Base-by-base conservation (phyloP, 192 early-diverging fungal species). In the Coemansia sp. region DNA sequence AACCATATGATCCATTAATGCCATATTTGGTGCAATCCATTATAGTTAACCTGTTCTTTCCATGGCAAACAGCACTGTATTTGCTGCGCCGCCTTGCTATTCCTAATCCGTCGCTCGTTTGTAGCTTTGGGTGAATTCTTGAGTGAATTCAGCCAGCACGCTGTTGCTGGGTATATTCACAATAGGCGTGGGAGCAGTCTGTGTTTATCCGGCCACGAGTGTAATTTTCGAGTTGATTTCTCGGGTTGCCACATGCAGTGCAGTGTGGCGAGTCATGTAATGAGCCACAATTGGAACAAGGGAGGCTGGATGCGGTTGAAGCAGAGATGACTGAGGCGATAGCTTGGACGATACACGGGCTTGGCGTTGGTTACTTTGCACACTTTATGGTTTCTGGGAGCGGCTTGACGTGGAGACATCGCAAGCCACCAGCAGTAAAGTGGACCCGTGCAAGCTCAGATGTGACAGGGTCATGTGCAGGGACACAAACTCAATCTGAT, bases 321-420 rank as follows among this genome's bases (percentile, higher is more conserved):
- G 19, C 19, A 21, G 19, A 21, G 19, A 21, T 21, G 19, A 21
- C 19, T 32, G 29, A 32, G 5, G 29, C 29, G 5, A 5, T 0
- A 6, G 29, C 29, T 5, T 5, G 29, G 29, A 6, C 29, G 6
- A 32, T 21, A 21, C 19, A 21, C 19, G 29, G 29, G 29, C 29
- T 32, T 32, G 29, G 29, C 29, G 29, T 5, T 5, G 5, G 25
- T 32, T 32, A 6, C 29, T 32, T 32, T 32, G 29, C 29, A 5
- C 29, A 6, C 29, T 21, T 32, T 27, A 5, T 14, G 24, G 23
- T 21, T 56, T 37, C 27, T 15, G 29, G 19, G 55, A 17, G 55
- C 55, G 55, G 55, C 55, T 56, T 56, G 55, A 56, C 17, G 32
- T 37, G 55, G 55, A 37, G 55, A 56, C 55, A 56, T 2, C 55